Conservation (phyloP, 768 basidiomycete genomes). For the Mycena latifolia region DNA sequence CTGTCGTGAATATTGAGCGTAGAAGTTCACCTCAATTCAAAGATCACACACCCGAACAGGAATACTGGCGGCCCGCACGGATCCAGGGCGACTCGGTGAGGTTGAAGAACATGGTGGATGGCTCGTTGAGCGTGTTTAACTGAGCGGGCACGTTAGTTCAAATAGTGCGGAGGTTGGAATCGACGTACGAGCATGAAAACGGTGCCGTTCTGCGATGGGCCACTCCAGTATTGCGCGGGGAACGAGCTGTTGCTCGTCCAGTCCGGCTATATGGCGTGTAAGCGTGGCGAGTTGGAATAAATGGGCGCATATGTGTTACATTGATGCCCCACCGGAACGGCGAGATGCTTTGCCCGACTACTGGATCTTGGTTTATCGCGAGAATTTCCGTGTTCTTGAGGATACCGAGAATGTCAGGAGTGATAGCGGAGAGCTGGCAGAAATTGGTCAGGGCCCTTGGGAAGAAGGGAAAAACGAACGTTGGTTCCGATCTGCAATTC, state of each 20-base stretch:
- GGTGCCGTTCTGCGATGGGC: slow-evolving; percentile 68
- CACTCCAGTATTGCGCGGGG: slow-evolving; percentile 78
- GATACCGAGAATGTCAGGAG: slow-evolving; percentile 64
- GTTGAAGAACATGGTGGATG: slow-evolving; percentile 66
- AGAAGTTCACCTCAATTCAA: neutral
- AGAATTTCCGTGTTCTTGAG: slow-evolving; percentile 74
- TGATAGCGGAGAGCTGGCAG: slow-evolving; percentile 62
- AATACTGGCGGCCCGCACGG: slow-evolving; percentile 70
- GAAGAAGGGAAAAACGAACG: slow-evolving; percentile 45
- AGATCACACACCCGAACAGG: slow-evolving; percentile 62
- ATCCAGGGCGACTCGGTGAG: slow-evolving; percentile 77
- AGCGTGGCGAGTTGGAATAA: neutral
- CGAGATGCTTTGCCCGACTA: slow-evolving; percentile 69
- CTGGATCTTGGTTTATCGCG: slow-evolving; percentile 77
- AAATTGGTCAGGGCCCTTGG: neutral
- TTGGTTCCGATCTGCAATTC: slow-evolving; percentile 62
- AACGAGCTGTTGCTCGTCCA: slow-evolving; percentile 56
- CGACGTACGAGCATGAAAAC: slow-evolving; percentile 71
- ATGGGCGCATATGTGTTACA: slow-evolving; percentile 45
- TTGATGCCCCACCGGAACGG: slow-evolving; percentile 80
- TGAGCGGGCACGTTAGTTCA: slow-evolving; percentile 36
- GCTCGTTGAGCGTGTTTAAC: slow-evolving; percentile 68
- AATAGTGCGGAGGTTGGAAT: neutral
- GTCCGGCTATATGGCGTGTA: slow-evolving; percentile 44
- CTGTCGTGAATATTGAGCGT: slow-evolving; percentile 41